Conservation (phyloP, 2,329 filamentous ascomycete species). For the Fusarium algeriense region DNA sequence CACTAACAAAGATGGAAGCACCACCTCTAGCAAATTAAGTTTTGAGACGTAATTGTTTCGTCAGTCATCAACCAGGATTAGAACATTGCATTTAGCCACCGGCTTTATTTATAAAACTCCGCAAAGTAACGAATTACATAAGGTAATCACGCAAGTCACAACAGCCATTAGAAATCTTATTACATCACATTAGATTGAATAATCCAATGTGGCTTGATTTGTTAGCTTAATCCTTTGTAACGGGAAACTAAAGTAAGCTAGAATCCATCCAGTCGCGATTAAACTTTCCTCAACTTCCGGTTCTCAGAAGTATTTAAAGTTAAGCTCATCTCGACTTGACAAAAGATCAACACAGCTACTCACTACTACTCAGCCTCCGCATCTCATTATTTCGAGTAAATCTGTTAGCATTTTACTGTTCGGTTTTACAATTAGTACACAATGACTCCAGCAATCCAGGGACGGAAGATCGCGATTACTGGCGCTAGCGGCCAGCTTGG, state of each 20-base stretch:
- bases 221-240: not conserved
- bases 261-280: not conserved
- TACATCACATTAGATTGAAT: not conserved
- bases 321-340: not conserved
- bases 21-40: not conserved
- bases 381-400: not conserved
- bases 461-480: not conserved
- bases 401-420: not conserved
- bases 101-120: not conserved
- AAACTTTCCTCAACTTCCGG: not conserved
- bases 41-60: not conserved
- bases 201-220: not conserved
- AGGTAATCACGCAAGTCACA: not conserved
- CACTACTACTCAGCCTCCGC: not conserved
- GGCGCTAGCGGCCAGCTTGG: not conserved
- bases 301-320: not conserved
- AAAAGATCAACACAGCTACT: not conserved
- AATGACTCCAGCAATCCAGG: not conserved
- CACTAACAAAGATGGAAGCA: too few relatives aligned
- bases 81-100: not conserved
- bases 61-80: not conserved
- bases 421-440: not conserved
- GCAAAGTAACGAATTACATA: not conserved
- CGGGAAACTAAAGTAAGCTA: not conserved
- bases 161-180: not conserved